Percentiles rank a stretch among this genome's conserved stretches.
These are phyloP conservation scores for Fusarium sp. DNA, from an alignment of 2,329 filamentous ascomycete genomes.

Conservation along the genomic window DNA sequence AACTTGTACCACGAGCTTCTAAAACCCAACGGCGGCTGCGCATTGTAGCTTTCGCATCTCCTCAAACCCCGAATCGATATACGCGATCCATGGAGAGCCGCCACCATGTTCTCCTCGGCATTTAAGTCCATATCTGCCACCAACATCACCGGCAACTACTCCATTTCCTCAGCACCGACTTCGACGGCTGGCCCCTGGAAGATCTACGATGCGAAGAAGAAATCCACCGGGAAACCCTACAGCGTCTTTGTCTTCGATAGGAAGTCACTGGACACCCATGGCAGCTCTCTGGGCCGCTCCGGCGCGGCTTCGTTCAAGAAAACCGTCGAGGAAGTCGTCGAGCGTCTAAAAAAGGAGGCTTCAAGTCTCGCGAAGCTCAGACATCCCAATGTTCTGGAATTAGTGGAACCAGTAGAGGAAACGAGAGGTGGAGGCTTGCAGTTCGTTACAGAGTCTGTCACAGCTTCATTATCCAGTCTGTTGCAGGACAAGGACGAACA, in stretches of 20 bases:
- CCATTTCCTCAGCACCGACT: conserved; percentile 79
- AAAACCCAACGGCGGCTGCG: conserved; percentile 6
- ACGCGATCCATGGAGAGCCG: conserved; percentile 44
- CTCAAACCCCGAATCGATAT: conserved; percentile 42
- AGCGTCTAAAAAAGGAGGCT: conserved; percentile 91
- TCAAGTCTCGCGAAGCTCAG: conserved; percentile 87
- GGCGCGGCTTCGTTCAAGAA: conserved; percentile 78
- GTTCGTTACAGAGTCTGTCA: conserved; percentile 94
- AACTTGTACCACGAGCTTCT: conserved; percentile 2
- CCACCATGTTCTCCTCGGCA: conserved; percentile 87
- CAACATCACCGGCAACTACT: conserved; percentile 94
- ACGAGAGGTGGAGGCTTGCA: conserved; percentile 91
- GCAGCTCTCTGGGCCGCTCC: conserved; percentile 56
- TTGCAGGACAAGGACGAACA: conserved; percentile 91
- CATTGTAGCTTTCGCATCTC: conserved; percentile 3
- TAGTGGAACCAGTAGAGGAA: conserved; percentile 95
- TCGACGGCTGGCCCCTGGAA: conserved; percentile 93
- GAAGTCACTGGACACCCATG: conserved; percentile 79
- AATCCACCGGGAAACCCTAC: conserved; percentile 87
- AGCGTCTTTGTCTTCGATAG: conserved; percentile 96
- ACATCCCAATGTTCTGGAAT: conserved; percentile 91
- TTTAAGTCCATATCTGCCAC: conserved; percentile 92
- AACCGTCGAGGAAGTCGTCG: conserved; percentile 88
- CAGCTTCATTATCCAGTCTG: conserved; percentile 85
- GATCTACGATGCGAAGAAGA: conserved; percentile 97